Percentiles rank a stretch among this genome's conserved stretches.
phyloP scores from a whole-genome alignment of 2,329 filamentous ascomycete genomes.

The Xylaria sp. region DNA sequence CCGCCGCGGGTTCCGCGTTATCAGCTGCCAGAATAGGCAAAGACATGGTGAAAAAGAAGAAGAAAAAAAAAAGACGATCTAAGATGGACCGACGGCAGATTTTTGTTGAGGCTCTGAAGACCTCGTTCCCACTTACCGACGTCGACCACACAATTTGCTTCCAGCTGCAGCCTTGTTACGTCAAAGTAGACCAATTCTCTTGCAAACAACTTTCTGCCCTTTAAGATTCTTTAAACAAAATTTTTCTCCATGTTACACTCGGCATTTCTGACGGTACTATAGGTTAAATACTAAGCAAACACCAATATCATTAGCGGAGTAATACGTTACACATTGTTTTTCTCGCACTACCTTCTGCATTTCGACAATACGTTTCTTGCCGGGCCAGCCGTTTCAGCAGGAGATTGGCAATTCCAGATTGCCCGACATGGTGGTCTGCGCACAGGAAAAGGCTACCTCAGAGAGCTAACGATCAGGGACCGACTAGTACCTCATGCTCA shows the following conservation, averaged over 20 bases:
- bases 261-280: too few relatives aligned
- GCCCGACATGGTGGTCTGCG: neutral
- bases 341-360: neutral
- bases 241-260: too few relatives aligned
- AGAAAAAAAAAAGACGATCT: neutral
- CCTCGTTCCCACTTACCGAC: neutral
- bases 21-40: constrained; percentile 11
- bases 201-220: neutral
- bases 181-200: neutral
- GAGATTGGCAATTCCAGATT: neutral
- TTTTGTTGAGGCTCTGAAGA: constrained; percentile 24
- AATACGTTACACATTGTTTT: neutral
- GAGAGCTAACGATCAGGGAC: too few relatives aligned
- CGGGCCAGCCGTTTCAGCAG: constrained; percentile 5
- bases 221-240: neutral
- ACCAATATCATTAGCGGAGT: neutral
- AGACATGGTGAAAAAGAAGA: neutral
- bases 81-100: neutral
- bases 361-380: neutral
- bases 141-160: constrained; percentile 2
- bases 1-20: constrained; percentile 3
- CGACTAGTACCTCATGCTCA: too few relatives aligned
- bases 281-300: neutral
- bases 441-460: neutral
- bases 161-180: constrained; percentile 2